phyloP scores from a whole-genome alignment of 495 filamentous ascomycete species.

The Hyaloscypha finlandica region DNA sequence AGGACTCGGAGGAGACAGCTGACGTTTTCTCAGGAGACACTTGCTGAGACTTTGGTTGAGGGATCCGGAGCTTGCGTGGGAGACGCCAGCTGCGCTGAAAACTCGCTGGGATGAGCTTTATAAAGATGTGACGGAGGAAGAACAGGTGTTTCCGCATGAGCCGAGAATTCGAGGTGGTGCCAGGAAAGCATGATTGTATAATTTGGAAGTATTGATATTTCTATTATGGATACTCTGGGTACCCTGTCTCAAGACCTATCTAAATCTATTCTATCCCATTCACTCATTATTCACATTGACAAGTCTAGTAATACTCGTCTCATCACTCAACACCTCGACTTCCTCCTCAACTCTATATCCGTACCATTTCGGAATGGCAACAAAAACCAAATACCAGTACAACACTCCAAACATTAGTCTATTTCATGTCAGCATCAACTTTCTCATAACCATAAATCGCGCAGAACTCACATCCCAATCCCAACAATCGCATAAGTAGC shows the following conservation, averaged over 20 bases:
- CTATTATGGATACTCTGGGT: no score
- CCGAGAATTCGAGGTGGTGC: constrained; percentile 41
- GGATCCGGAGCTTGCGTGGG: constrained; percentile 57
- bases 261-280: not conserved
- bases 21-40: constrained; percentile 49
- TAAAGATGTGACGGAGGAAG: constrained; percentile 49
- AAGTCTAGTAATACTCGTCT: constrained; percentile 59
- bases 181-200: constrained; percentile 1
- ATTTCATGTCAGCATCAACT: not conserved
- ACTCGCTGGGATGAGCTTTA: constrained; percentile 56
- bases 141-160: constrained; percentile 53
- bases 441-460: not conserved
- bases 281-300: constrained; percentile 40
- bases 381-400: constrained; percentile 75
- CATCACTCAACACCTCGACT: constrained; percentile 57
- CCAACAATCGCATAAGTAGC: constrained; percentile 75
- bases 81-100: constrained; percentile 48
- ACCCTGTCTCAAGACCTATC: no score
- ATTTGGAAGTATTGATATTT: no score
- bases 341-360: constrained; percentile 62
- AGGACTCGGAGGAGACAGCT: constrained; percentile 9
- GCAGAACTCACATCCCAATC: constrained; percentile 61
- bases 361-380: constrained; percentile 59
- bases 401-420: constrained; percentile 62
- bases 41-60: constrained; percentile 60